phyloP scores from a whole-genome alignment of 164 flowering plant genomes.

The Santalum album region DNA sequence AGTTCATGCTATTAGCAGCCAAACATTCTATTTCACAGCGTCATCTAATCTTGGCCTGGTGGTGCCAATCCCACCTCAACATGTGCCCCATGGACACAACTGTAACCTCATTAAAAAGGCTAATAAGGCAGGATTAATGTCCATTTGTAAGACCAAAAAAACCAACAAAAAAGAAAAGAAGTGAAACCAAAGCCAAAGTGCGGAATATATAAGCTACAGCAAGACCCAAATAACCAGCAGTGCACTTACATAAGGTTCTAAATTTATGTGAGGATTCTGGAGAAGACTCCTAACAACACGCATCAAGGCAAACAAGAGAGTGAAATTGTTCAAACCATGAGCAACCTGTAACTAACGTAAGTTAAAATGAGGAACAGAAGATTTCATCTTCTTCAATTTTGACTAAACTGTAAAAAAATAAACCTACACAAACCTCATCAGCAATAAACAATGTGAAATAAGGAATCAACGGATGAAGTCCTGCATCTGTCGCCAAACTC shows the following conservation, averaged over 20 bases:
- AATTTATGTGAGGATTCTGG: conserved; percentile 80
- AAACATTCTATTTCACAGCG: no score
- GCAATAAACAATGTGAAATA: conserved; percentile 80
- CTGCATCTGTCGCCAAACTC: conserved; percentile 89
- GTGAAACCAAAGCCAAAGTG: no score
- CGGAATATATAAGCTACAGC: no score
- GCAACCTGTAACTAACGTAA: conserved; percentile 44
- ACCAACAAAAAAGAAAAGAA: no score
- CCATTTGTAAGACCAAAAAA: no score
- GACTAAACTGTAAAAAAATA: not conserved
- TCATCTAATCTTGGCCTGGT: no score
- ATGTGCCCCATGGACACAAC: no score
- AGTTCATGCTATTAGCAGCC: not conserved
- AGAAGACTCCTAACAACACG: conserved; percentile 86
- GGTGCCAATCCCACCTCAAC: no score
- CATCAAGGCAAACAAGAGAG: conserved; percentile 81
- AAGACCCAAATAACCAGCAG: not conserved
- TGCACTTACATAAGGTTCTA: conserved; percentile 94
- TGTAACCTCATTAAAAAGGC: no score
- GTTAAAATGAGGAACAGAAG: conserved; percentile 5
- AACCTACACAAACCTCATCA: conserved; percentile 63
- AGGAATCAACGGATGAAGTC: conserved; percentile 95
- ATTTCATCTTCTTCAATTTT: no score
- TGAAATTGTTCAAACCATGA: conserved; percentile 46
- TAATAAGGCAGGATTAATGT: no score